These are phyloP conservation scores for Elongisporangium undulatum DNA, from an alignment of 352 stramenopile species.

Conservation along the genomic window DNA sequence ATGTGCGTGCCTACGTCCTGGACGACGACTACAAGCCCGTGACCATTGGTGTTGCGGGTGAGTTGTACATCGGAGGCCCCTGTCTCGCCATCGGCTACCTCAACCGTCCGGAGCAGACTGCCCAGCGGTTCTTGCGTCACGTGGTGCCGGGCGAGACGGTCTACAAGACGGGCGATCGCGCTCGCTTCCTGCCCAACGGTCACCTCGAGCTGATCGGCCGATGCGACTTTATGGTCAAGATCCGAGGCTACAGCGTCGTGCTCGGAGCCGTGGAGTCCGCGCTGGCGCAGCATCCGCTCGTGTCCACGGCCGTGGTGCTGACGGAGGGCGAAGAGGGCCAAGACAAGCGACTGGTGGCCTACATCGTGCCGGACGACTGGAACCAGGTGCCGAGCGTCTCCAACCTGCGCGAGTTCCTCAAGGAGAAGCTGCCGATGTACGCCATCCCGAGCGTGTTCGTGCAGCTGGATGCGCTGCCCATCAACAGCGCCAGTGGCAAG, in stretches of 20 bases:
- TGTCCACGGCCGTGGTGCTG: slow-evolving; percentile 89
- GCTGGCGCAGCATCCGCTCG: slow-evolving; percentile 77
- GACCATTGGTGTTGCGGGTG: slow-evolving; percentile 61
- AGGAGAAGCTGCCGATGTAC: slow-evolving; percentile 77
- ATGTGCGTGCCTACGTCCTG: slow-evolving; percentile 72
- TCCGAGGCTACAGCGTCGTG: slow-evolving; percentile 93
- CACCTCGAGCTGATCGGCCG: slow-evolving; percentile 91
- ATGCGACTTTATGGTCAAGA: slow-evolving; percentile 96
- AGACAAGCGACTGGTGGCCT: slow-evolving; percentile 91
- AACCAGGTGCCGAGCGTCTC: slow-evolving; percentile 56
- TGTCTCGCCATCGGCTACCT: slow-evolving; percentile 86
- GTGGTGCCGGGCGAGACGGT: slow-evolving; percentile 68
- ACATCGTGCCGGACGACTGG: slow-evolving; percentile 83
- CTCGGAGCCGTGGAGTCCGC: slow-evolving; percentile 89
- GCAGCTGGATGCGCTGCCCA: slow-evolving; percentile 79
- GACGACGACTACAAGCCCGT: slow-evolving; percentile 67
- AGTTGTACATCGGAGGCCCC: slow-evolving; percentile 84
- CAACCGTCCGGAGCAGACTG: slow-evolving; percentile 71
- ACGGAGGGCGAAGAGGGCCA: slow-evolving; percentile 80
- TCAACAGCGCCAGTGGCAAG: slow-evolving; percentile 86
- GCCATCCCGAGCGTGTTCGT: slow-evolving; percentile 80
- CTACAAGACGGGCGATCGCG: slow-evolving; percentile 92
- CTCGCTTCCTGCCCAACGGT: slow-evolving; percentile 86
- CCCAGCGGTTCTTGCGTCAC: slow-evolving; percentile 72
- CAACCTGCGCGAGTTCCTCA: slow-evolving; percentile 63